A percentile compares a stretch with the other conserved stretches of the same genome.
Conservation (phyloP, 1,139 yeast species). For the Suhomyces atakaporum region DNA sequence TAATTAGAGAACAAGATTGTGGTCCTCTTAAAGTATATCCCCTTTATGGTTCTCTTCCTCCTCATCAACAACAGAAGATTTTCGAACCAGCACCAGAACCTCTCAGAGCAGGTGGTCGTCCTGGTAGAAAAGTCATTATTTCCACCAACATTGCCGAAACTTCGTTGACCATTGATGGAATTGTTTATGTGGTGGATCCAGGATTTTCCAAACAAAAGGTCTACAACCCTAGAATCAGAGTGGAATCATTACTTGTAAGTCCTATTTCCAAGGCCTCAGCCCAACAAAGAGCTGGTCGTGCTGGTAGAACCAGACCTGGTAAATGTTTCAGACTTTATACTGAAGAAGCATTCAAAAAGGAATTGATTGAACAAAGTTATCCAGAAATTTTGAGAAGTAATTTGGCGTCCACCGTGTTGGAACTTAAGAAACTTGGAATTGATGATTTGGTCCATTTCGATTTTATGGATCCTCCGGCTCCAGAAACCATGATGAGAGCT, state of each 20-base stretch:
- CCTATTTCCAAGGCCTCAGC: slow-evolving; percentile 98
- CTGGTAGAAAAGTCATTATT: slow-evolving; percentile 90
- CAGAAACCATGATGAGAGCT: slow-evolving; percentile 99
- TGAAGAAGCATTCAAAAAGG: slow-evolving; percentile 94
- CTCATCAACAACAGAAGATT: slow-evolving; percentile 89
- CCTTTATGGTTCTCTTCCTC: slow-evolving; percentile 93
- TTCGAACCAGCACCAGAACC: slow-evolving; percentile 86
- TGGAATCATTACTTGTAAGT: slow-evolving; percentile 88
- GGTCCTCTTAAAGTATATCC: slow-evolving; percentile 93
- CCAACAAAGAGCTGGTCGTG: slow-evolving; percentile 99
- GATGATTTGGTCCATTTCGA: slow-evolving; percentile 97
- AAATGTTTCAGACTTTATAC: slow-evolving; percentile 95
- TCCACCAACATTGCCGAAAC: slow-evolving; percentile 99
- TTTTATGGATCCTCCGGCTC: slow-evolving; percentile 99
- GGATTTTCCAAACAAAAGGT: slow-evolving; percentile 97
- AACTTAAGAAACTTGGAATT: slow-evolving; percentile 88
- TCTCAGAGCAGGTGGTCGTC: slow-evolving; percentile 66
- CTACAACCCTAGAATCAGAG: slow-evolving; percentile 94
- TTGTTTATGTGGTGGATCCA: slow-evolving; percentile 96
- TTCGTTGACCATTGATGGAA: slow-evolving; percentile 95
- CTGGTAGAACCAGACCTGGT: slow-evolving; percentile 99
- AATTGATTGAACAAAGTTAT: slow-evolving; percentile 89
- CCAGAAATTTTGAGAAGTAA: slow-evolving; percentile 94
- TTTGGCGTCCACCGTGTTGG: slow-evolving; percentile 87
- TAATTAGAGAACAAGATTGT: slow-evolving; percentile 82